These are phyloP conservation scores for Parafenestella ontariensis DNA, from an alignment of 2,329 filamentous ascomycete genomes.

Conservation along the genomic window DNA sequence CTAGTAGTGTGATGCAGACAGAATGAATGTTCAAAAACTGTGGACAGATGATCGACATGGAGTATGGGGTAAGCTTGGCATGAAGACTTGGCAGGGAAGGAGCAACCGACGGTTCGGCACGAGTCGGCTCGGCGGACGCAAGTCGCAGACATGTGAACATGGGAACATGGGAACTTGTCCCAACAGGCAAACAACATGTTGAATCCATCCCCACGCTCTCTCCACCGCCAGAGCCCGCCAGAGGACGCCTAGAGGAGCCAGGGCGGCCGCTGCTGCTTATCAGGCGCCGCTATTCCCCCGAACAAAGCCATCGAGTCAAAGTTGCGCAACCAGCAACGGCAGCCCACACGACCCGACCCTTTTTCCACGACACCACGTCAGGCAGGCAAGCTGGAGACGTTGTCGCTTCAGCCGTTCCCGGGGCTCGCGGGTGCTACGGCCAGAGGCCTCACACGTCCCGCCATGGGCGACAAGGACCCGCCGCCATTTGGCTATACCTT, in stretches of 20 bases:
- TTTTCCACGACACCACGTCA: constrained; percentile 3
- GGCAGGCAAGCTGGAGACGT: constrained; percentile 39
- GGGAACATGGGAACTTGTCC: background rate
- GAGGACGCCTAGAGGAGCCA: constrained; percentile 3
- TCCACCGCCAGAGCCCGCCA: constrained; percentile 3
- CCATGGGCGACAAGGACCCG: constrained; percentile 45
- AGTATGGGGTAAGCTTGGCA: background rate
- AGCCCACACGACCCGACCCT: constrained; percentile 10
- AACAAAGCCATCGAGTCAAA: background rate
- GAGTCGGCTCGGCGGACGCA: constrained; percentile 3
- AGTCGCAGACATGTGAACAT: constrained; percentile 7
- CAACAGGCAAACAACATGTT: background rate
- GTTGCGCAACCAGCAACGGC: constrained; percentile 1
- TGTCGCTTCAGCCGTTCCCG: constrained; percentile 30
- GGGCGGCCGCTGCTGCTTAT: constrained; percentile 1
- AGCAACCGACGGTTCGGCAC: constrained; percentile 6
- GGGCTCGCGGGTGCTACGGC: constrained; percentile 33
- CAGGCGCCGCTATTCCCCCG: constrained; percentile 11
- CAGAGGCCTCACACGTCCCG: constrained; percentile 31
- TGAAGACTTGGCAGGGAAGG: constrained; percentile 1
- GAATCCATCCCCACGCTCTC: background rate
- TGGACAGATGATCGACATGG: no score
- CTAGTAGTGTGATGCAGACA: no score
- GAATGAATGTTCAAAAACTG: no score
- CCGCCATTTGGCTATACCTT: constrained; percentile 46